Conservation (phyloP, 176 grass and related monocot species). For the Carex littledalei region DNA sequence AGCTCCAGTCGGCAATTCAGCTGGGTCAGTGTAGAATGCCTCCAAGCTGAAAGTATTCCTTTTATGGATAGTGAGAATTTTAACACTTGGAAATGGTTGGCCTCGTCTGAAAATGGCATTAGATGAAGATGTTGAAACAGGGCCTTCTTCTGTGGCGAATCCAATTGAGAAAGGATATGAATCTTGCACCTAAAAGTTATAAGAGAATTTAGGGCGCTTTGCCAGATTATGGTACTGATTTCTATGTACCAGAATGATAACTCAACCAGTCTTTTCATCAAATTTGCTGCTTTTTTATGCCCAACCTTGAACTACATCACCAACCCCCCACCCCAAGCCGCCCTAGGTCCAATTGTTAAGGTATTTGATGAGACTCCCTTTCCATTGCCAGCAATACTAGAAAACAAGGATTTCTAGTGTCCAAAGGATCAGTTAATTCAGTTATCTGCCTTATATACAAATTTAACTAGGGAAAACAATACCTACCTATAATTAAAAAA, state of each 20-base stretch:
- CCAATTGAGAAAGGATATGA: slow-evolving; percentile 67
- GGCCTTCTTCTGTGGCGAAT: slow-evolving; percentile 55
- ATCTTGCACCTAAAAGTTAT: slow-evolving; percentile 75
- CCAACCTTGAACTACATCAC: background rate
- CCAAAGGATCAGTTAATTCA: background rate
- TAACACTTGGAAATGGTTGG: slow-evolving; percentile 77
- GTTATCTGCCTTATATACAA: background rate
- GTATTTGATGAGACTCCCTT: background rate
- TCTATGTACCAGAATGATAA: background rate
- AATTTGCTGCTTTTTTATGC: background rate
- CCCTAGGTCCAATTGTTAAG: no score
- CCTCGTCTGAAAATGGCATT: slow-evolving; percentile 62
- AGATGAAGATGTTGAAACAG: slow-evolving; percentile 49
- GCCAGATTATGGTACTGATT: background rate
- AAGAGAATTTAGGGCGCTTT: background rate
- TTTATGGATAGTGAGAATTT: slow-evolving; percentile 53
- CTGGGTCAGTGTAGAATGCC: slow-evolving; percentile 69
- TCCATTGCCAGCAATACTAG: background rate
- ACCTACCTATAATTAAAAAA: background rate
- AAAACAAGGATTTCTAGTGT: background rate
- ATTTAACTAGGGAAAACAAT: background rate
- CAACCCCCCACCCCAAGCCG: background rate
- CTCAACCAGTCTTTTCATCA: background rate
- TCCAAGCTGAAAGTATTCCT: slow-evolving; percentile 60
- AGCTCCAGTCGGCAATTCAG: slow-evolving; percentile 59